Conservation (phyloP, 768 basidiomycete genomes). For the Termitomyces eurrhizus region DNA sequence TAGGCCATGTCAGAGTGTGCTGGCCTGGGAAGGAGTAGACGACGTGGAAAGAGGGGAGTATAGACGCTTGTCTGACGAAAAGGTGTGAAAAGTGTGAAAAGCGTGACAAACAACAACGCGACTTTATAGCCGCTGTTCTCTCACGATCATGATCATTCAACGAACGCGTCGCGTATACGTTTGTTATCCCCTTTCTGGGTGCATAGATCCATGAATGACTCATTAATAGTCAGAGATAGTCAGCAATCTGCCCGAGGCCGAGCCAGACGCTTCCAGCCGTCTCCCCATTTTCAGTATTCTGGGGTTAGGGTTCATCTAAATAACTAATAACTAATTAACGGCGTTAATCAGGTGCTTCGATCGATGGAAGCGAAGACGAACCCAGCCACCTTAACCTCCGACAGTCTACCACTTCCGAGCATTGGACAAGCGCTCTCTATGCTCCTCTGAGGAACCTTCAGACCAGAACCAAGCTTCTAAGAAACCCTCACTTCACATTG, state of each 20-base stretch:
- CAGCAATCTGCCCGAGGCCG: background rate
- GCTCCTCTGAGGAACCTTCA: background rate
- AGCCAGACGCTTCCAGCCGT: background rate
- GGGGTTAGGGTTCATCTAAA: conserved; percentile 10
- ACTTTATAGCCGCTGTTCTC: conserved; percentile 20
- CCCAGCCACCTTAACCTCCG: conserved; percentile 6
- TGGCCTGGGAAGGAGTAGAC: conserved; percentile 5
- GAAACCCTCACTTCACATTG: conserved; percentile 1
- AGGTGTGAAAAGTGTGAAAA: conserved; percentile 18
- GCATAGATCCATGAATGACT: background rate
- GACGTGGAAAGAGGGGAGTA: conserved; percentile 11
- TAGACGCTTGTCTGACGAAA: too few species aligned
- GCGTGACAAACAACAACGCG: conserved; percentile 20
- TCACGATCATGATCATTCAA: conserved; percentile 10
- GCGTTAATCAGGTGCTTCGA: background rate
- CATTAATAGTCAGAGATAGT: too few species aligned
- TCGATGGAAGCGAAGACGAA: background rate
- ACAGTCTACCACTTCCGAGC: conserved; percentile 2
- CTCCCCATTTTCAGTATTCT: background rate
- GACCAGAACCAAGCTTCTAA: conserved; percentile 11
- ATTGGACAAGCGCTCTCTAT: conserved; percentile 6
- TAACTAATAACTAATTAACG: conserved; percentile 5
- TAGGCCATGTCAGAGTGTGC: conserved; percentile 26
- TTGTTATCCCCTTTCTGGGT: background rate
- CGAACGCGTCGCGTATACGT: conserved; percentile 1